These are phyloP conservation scores for Phytophthora pinifolia DNA, from an alignment of 352 stramenopile genomes.

Conservation along the genomic window DNA sequence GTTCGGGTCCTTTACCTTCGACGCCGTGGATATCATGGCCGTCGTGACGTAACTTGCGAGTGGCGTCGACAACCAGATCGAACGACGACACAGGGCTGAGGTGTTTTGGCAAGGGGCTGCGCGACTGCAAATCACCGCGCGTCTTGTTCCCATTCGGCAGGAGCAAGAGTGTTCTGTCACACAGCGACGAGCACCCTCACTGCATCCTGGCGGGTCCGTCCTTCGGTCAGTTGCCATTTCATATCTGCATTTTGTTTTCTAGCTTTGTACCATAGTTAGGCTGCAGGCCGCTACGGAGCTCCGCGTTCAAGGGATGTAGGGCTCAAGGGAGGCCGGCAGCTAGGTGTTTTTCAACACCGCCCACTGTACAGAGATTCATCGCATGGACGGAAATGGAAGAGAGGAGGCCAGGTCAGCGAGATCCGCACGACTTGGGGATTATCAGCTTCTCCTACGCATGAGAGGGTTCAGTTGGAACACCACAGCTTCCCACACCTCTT, in stretches of 20 bases:
- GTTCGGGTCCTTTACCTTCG: conserved; percentile 76
- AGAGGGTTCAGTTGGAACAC: too few relatives aligned
- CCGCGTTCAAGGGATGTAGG: conserved; percentile 5
- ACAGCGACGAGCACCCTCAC: conserved; percentile 8
- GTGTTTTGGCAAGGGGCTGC: conserved; percentile 11
- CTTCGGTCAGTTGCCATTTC: conserved; percentile 32
- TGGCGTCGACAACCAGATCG: conserved; percentile 29
- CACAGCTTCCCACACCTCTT: background rate
- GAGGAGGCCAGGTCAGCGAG: conserved; percentile 2
- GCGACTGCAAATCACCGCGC: conserved; percentile 16
- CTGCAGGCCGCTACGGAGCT: conserved; percentile 19
- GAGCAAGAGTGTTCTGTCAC: conserved; percentile 23
- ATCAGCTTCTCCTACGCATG: conserved; percentile 11
- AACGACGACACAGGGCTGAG: conserved; percentile 16
- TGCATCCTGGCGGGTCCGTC: conserved; percentile 17
- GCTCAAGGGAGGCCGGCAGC: conserved; percentile 27
- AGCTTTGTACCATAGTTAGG: conserved; percentile 74
- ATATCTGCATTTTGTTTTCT: conserved; percentile 43
- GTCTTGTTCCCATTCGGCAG: conserved; percentile 32
- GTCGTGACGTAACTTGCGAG: conserved; percentile 65
- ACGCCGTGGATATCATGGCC: conserved; percentile 88
- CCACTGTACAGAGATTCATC: conserved; percentile 34
- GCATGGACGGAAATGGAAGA: conserved; percentile 1
- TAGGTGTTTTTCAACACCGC: conserved; percentile 91
- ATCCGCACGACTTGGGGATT: conserved; percentile 7